Percentiles rank a stretch among this genome's conserved stretches.
phyloP scores from a whole-genome alignment of 371 early-diverging fungal species.

The Mortierella polycephala region DNA sequence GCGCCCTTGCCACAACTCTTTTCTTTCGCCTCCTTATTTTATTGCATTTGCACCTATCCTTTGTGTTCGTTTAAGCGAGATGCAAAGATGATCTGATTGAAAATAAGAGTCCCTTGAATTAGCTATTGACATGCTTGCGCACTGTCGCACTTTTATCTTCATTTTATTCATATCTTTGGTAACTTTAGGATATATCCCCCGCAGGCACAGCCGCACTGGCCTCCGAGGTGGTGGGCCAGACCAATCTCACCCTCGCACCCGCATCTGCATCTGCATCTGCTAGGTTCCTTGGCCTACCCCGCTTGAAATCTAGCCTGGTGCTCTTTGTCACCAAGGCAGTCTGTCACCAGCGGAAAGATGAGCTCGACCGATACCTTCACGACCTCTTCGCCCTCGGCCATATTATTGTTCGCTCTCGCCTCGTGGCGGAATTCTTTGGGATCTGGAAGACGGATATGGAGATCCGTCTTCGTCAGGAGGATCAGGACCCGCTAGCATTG shows the following conservation, averaged over 20 bases:
- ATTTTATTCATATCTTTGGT: no score
- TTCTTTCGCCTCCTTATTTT: no score
- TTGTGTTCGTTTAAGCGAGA: no score
- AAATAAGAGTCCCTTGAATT: no score
- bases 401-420: slow-evolving; percentile 40
- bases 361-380: slow-evolving; percentile 44
- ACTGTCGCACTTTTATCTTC: no score
- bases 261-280: not conserved
- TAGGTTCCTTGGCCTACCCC: slow-evolving; percentile 10
- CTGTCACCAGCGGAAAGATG: slow-evolving; percentile 42
- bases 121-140: no score
- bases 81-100: no score
- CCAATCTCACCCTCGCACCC: not conserved
- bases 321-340: slow-evolving; percentile 49
- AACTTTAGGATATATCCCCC: no score
- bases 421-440: slow-evolving; percentile 53
- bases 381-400: slow-evolving; percentile 49
- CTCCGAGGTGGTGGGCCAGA: not conserved
- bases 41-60: no score
- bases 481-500: slow-evolving; percentile 42
- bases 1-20: no score
- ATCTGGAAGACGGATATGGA: slow-evolving; percentile 55
- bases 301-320: slow-evolving; percentile 35
- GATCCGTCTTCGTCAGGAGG: slow-evolving; percentile 40
- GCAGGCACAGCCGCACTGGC: no score